These are phyloP conservation scores for Lindgomyces ingoldianus DNA, from an alignment of 495 filamentous ascomycete species.

Conservation along the genomic window DNA sequence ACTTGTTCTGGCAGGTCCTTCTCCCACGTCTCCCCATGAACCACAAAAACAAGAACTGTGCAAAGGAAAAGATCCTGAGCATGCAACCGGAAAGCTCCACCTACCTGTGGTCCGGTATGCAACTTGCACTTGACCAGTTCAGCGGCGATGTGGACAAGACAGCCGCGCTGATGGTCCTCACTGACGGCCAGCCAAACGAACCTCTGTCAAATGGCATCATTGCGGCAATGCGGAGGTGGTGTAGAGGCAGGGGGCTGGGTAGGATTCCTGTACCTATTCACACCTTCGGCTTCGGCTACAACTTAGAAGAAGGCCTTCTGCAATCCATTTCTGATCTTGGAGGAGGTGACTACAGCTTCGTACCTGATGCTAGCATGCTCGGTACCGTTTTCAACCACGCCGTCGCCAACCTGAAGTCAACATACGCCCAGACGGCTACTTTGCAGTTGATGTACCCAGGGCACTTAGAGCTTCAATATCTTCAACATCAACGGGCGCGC, in stretches of 20 bases:
- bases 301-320: background rate
- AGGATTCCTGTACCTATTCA: background rate
- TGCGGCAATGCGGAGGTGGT: background rate
- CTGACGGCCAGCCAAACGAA: background rate
- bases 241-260: background rate
- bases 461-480: background rate
- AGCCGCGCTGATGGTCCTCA: background rate
- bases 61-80: background rate
- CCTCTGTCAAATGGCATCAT: background rate
- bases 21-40: background rate
- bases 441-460: background rate
- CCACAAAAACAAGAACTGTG: background rate
- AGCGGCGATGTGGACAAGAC: background rate
- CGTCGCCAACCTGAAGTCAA: background rate
- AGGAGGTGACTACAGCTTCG: background rate
- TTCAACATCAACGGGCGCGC: background rate
- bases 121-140: background rate
- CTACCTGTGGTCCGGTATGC: background rate
- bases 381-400: background rate
- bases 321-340: background rate
- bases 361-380: background rate
- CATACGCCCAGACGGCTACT: background rate
- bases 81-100: background rate
- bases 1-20: background rate
- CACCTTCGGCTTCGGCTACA: background rate